phyloP scores from a whole-genome alignment of 176 grass and related monocot genomes.

The maize (Zea mays) region Zm-B73-REFERENCE-NAM-5.0 NC_050099.1:74448001-74448500 shows the following conservation, averaged over 20 bases:
- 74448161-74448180: neutral
- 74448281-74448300: neutral
- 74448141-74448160: neutral
- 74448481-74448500: constrained; percentile 92
- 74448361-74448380: constrained; percentile 67
- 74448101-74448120: constrained; percentile 26
- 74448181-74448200: neutral
- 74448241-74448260: too few relatives aligned
- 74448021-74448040: constrained; percentile 90
- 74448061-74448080: too few relatives aligned
- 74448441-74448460: constrained; percentile 65
- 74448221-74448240: neutral
- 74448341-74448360: constrained; percentile 2
- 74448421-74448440: constrained; percentile 96
- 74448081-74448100: neutral
- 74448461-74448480: constrained; percentile 84
- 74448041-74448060: constrained; percentile 81
- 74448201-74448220: constrained; percentile 21
- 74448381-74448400: constrained; percentile 60
- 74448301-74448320: neutral
- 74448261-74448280: neutral
- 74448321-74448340: too few relatives aligned
- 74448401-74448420: constrained; percentile 79
- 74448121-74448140: constrained; percentile 15
- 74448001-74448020: constrained; percentile 74